Evolutionary conservation across 805 yeast genomes (phyloP).

Genomic region (Geotrichum ghanense): DNA sequence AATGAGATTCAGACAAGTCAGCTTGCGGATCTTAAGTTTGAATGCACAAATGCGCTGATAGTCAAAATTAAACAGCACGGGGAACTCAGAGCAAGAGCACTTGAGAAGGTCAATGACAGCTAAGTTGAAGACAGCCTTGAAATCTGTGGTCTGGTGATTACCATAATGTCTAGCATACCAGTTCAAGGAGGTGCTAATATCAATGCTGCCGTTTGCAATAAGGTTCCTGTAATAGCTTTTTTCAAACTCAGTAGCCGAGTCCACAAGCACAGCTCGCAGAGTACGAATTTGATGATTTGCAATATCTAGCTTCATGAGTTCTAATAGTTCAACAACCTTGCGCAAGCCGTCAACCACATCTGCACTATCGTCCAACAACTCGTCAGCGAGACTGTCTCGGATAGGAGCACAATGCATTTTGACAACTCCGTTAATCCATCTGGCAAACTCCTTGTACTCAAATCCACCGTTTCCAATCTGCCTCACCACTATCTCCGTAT

Average conservation of each 20-base stretch:
- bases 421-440: slow-evolving; percentile 67
- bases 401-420: slow-evolving; percentile 92
- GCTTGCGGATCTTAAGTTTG: slow-evolving; percentile 76
- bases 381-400: slow-evolving; percentile 84
- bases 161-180: slow-evolving; percentile 44
- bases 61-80: slow-evolving; percentile 69
- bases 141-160: background rate
- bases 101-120: slow-evolving; percentile 46
- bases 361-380: slow-evolving; percentile 53
- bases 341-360: slow-evolving; percentile 64
- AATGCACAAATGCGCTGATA: slow-evolving; percentile 65
- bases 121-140: background rate
- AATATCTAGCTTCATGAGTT: slow-evolving; percentile 89
- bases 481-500: slow-evolving; percentile 63
- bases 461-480: slow-evolving; percentile 53
- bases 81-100: slow-evolving; percentile 77
- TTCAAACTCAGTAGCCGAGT: slow-evolving; percentile 82
- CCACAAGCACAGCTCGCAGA: slow-evolving; percentile 70
- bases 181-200: slow-evolving; percentile 44
- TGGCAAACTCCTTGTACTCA: slow-evolving; percentile 55
- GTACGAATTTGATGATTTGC: slow-evolving; percentile 90
- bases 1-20: slow-evolving; percentile 63
- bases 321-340: slow-evolving; percentile 69
- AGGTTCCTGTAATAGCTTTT: slow-evolving; percentile 55
- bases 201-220: slow-evolving; percentile 39